Percentiles rank a stretch among this genome's conserved stretches.
phyloP scores from a whole-genome alignment of 2,329 filamentous ascomycete genomes.

The Nemania abortiva region DNA sequence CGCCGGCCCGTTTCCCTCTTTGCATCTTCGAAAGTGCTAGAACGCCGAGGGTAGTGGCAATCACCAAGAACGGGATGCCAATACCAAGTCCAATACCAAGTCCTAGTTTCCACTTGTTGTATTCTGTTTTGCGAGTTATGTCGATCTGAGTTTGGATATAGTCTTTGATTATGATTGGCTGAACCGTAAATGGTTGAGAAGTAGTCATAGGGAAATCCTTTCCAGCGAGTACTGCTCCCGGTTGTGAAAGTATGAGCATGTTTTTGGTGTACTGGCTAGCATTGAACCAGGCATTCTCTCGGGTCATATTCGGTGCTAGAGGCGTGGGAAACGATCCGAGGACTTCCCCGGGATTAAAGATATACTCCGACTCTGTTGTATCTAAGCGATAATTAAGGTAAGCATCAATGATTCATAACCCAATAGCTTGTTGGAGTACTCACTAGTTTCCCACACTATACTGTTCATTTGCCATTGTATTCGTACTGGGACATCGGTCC shows the following conservation, averaged over 20 bases:
- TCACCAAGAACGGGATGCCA: conserved; percentile 16
- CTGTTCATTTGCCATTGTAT: conserved; percentile 24
- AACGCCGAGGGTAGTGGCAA: not conserved
- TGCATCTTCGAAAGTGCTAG: not conserved
- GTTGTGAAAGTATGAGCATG: conserved; percentile 25
- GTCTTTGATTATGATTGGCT: not conserved
- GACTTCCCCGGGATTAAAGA: conserved; percentile 22
- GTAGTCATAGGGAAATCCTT: not conserved
- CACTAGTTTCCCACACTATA: conserved; percentile 24
- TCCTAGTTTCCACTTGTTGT: conserved; percentile 21
- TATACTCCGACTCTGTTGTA: conserved; percentile 18
- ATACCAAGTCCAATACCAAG: conserved; percentile 25
- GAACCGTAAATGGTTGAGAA: conserved; percentile 26
- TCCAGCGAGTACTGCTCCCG: not conserved
- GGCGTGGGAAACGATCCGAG: conserved; percentile 22
- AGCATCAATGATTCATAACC: not conserved
- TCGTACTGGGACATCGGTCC: conserved; percentile 11
- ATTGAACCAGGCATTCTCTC: conserved; percentile 9
- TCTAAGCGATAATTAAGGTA: not conserved
- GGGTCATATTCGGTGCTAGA: conserved; percentile 13
- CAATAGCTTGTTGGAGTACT: not conserved
- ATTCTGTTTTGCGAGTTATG: conserved; percentile 13
- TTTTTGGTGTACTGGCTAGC: conserved; percentile 18
- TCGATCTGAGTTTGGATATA: conserved; percentile 21
- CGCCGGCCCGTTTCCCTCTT: not conserved